Base-by-base conservation (phyloP, 805 yeast genomes). In the Saturnispora hagleri region DNA sequence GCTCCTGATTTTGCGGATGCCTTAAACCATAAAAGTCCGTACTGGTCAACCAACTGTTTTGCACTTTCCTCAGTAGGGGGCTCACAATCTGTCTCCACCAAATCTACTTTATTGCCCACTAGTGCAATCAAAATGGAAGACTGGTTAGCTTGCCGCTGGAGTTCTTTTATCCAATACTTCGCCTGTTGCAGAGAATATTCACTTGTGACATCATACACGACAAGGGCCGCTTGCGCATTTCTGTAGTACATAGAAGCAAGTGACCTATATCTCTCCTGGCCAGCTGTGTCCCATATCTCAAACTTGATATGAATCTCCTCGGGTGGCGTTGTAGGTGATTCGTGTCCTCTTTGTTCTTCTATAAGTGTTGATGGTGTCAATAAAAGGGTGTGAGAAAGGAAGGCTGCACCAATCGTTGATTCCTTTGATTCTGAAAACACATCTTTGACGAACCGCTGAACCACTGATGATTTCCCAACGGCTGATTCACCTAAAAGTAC, bases 351-450 rank as follows among this genome's bases (percentile, higher is more conserved):
- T n/a, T 28, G 24, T 20, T 22, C 28, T 36, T 43, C 38, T n/a
- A 49, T 26, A 6, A 22, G 34, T 28, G 81, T 79, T 15, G 79
- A 75, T 35, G 71, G 78, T 50, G 77, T 78, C n/a, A 80, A 62
- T 17, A 35, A 48, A 45, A 84, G 77, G 3, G 81, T 73, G 62
- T 83, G 89, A 1, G 91, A 84, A 49, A 84, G 71, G 64, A 85
- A 86, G 2, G 93, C 95, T 1, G 95, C 95, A 1, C 95, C 93
- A 51, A 86, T 86, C 1, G 95, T 86, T 24, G 90, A 84, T 66
- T 85, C 89, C 56, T 86, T 75, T 65, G 79, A 70, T 57, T 81
- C 86, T 54, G 82, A 85, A 67, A 86, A 86, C 20, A 84, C 77
- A 58, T 84, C 83, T 61, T 84, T 82, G 28, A 83, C 86, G 57